phyloP scores from a whole-genome alignment of 2,329 filamentous ascomycete species.

The Verruconis gallopava region DNA sequence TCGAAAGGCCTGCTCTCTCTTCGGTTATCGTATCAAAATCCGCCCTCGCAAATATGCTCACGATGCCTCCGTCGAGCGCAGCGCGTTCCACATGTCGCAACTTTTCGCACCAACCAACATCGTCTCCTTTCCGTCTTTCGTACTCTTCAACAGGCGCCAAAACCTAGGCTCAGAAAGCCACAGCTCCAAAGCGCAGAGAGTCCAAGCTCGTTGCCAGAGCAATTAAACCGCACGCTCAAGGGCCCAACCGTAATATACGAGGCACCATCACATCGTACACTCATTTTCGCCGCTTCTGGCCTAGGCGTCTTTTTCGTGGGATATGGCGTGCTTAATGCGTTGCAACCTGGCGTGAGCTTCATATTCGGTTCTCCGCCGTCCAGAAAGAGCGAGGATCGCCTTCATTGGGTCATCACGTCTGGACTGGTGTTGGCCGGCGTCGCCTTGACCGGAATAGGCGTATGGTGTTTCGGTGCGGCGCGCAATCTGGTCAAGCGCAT shows the following conservation, averaged over 20 bases:
- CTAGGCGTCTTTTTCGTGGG: background rate
- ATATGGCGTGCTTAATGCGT: background rate
- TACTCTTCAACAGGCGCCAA: background rate
- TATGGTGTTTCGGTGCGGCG: background rate
- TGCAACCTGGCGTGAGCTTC: background rate
- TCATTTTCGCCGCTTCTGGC: background rate
- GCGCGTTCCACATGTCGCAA: no score
- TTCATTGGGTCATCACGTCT: background rate
- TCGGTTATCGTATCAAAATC: no score
- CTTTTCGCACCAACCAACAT: background rate
- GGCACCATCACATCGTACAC: background rate
- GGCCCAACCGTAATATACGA: background rate
- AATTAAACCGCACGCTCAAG: background rate
- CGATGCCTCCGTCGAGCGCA: background rate
- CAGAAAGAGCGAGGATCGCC: background rate
- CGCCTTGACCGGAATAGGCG: background rate
- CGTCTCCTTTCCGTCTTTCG: background rate
- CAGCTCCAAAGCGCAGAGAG: no score
- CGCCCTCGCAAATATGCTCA: background rate
- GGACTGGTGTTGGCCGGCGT: background rate
- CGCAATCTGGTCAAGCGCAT: background rate
- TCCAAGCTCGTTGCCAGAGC: no score
- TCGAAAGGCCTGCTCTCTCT: background rate
- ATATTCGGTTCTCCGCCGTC: background rate
- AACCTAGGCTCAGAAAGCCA: background rate